Evolutionary conservation across 768 basidiomycete genomes (phyloP), one percentile per base, ranked within the genome.

Genomic region (Trametes villosa): DNA sequence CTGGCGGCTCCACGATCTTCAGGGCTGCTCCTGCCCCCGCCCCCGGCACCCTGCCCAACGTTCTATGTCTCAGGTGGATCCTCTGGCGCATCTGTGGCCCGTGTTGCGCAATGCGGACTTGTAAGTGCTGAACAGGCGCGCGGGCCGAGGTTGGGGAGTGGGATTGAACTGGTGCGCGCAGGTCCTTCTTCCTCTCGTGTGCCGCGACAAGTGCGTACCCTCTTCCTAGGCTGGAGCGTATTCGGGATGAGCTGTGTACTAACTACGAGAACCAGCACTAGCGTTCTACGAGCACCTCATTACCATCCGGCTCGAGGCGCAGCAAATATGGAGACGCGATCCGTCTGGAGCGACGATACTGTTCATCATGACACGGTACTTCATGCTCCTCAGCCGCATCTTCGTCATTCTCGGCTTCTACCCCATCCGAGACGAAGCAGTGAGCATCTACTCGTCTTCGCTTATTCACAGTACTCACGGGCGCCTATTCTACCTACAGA

Each of bases 301-400:
- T 40, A 67, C 66, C 0, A 34, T 67, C 38, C 44, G 38, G 9
- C 30, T 44, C 18, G 66, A 67, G 44, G 60, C 64, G 31, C 42
- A 52, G 17, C 63, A 61, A n/a, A 40, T 67, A 5, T 67, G 66
- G 66, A 59, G 31, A 12, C 50, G 53, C 9, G 53, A 59, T 18
- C 29, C 51, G 4, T 61, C 66, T 17, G 50, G 46, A 11, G 54
- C 66, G 0, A 48, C 59, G 0, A 7, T 53, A 20, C 49, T 67
- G 24, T 64, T 67, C 50, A 51, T 62, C 33, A 53, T 55, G 38
- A 58, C 60, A 15, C 56, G 66, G 6, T 67, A 67, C 30, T 11
- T 60, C 30, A 50, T 58, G 11, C 44, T 67, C 11, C 49, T 67
- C 13, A 48, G 64, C 34, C 60, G 63, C 17, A 22, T 67, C 3